A percentile compares a stretch with the other conserved stretches of the same genome.
Conservation (phyloP, 2,329 filamentous ascomycete genomes). For the Epichloe hybrida region DNA sequence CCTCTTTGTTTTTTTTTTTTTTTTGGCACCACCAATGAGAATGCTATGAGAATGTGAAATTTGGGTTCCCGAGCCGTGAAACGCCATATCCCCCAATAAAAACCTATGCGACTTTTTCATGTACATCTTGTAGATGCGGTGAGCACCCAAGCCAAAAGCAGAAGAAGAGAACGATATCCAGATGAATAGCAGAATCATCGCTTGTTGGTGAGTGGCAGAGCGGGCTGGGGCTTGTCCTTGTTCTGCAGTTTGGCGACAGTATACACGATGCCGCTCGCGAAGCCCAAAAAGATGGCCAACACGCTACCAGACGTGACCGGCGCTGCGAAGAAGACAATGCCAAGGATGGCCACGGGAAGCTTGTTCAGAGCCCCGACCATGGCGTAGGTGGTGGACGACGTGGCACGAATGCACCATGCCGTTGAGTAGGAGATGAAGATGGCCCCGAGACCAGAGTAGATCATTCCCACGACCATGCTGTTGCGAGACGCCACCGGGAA, state of each 20-base stretch:
- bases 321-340: slow-evolving; percentile 88
- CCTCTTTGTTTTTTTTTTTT: not conserved
- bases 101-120: not conserved
- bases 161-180: not conserved
- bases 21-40: not conserved
- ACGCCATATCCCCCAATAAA: not conserved
- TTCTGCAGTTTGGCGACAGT: slow-evolving; percentile 24
- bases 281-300: slow-evolving; percentile 80
- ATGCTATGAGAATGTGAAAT: not conserved
- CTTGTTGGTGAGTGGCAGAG: slow-evolving; percentile 4
- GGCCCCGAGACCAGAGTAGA: slow-evolving; percentile 82
- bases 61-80: not conserved
- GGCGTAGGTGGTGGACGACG: slow-evolving; percentile 92
- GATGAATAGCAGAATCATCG: not conserved
- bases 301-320: slow-evolving; percentile 87
- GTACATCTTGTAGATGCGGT: not conserved
- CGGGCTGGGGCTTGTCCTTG: slow-evolving; percentile 2
- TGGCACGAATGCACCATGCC: slow-evolving; percentile 96
- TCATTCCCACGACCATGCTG: slow-evolving; percentile 71
- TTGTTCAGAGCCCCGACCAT: slow-evolving; percentile 99
- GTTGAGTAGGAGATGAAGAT: slow-evolving; percentile 99
- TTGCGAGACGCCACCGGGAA: slow-evolving; percentile 73
- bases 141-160: not conserved
- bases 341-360: slow-evolving; percentile 84
- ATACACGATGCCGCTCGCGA: slow-evolving; percentile 85